Conservation (phyloP, 2,329 filamentous ascomycete genomes). For the Aureobasidium namibiae region DNA sequence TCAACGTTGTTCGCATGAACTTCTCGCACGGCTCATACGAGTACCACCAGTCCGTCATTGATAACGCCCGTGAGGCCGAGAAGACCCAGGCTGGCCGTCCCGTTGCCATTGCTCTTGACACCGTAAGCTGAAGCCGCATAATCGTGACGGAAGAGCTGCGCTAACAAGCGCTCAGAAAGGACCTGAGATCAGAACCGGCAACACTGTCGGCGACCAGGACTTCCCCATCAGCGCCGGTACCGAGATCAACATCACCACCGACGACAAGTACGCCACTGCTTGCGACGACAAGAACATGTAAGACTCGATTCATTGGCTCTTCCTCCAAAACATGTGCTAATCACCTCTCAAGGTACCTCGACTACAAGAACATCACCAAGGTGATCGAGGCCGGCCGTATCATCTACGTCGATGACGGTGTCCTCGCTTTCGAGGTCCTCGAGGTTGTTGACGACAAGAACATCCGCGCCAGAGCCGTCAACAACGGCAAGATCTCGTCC, state of each 20-base stretch:
- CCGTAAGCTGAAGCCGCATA: conserved; percentile 38
- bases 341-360: conserved; percentile 65
- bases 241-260: conserved; percentile 92
- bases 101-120: conserved; percentile 86
- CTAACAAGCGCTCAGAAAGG: conserved; percentile 48
- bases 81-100: conserved; percentile 69
- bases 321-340: neutral
- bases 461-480: conserved; percentile 75
- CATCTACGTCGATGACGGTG: conserved; percentile 98
- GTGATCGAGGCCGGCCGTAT: conserved; percentile 84
- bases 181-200: conserved; percentile 79
- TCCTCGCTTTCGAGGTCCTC: conserved; percentile 91
- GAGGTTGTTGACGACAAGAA: conserved; percentile 83
- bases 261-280: conserved; percentile 78
- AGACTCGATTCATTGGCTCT: conserved; percentile 27
- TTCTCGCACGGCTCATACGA: conserved; percentile 91
- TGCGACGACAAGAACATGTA: conserved; percentile 93
- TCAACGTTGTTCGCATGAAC: conserved; percentile 99
- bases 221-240: conserved; percentile 75
- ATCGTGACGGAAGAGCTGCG: neutral
- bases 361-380: conserved; percentile 99
- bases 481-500: conserved; percentile 98
- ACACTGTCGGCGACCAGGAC: conserved; percentile 62
- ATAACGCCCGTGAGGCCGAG: conserved; percentile 86
- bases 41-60: conserved; percentile 97